Evolutionary conservation across 805 yeast species (phyloP).

Genomic region (Kluyveromyces starmeri): DNA sequence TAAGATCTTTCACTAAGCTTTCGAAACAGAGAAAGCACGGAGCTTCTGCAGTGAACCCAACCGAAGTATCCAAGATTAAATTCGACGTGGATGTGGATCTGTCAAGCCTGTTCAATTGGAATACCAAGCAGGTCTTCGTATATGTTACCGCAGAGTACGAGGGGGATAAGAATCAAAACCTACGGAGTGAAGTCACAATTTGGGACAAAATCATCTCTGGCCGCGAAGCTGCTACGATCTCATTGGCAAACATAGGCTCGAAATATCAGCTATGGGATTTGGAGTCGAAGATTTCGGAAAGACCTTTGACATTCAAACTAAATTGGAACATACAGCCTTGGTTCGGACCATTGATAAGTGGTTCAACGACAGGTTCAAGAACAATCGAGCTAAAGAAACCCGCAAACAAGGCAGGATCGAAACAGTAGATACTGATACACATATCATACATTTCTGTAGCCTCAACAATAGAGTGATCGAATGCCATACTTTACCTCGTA

Average conservation of each 20-base stretch:
- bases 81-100: conserved; percentile 75
- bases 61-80: conserved; percentile 61
- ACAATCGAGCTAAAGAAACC: conserved; percentile 1
- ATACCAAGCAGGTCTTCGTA: conserved; percentile 91
- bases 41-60: conserved; percentile 53
- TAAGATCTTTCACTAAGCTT: conserved; percentile 34
- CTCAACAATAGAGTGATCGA: too few relatives aligned
- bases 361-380: conserved; percentile 35
- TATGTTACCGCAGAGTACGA: conserved; percentile 84
- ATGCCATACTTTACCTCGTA: too few relatives aligned
- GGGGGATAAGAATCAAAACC: conserved; percentile 29
- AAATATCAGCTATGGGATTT: conserved; percentile 88
- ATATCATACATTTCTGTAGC: too few relatives aligned
- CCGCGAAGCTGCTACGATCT: conserved; percentile 49
- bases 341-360: conserved; percentile 72
- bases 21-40: conserved; percentile 61
- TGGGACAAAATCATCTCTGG: conserved; percentile 80
- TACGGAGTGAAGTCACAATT: conserved; percentile 63
- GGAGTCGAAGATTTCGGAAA: conserved; percentile 45
- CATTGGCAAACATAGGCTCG: conserved; percentile 44
- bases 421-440: too few relatives aligned
- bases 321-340: conserved; percentile 93
- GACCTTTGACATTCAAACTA: conserved; percentile 58
- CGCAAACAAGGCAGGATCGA: too few relatives aligned
- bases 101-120: conserved; percentile 84